Evolutionary conservation across 1,139 yeast genomes (phyloP), one percentile per base, ranked within the genome.

Genomic region (Nakaseomyces kungkrabaensis): DNA sequence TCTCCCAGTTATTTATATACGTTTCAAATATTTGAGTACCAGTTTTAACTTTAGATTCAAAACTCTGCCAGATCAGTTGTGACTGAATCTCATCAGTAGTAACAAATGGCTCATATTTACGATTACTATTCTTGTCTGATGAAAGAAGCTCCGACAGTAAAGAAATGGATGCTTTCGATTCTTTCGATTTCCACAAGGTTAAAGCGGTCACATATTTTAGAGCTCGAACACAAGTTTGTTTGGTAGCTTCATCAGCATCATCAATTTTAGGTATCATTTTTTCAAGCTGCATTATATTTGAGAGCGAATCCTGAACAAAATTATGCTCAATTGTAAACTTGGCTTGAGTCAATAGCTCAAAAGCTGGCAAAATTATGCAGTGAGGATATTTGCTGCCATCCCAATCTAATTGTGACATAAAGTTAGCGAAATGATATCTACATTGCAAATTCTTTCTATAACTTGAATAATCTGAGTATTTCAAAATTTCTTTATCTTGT

Each of bases 31-130:
- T 79, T 7, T 67, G 69, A 1, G 75, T 71, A 0, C 89, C 79
- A 26, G 81, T 72, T 52, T 82, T 94, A 51, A 81, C 83, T 46
- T 85, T 75, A 0, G 95, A 84, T 42, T 72, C 75, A 0, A 87
- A 74, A 51, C 80, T 70, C 96, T 96, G 88, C 46, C 76, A 72
- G 0, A 82, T 87, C 50, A 87, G 64, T n/a, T 65, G 68, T 0
- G 88, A 76, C 36, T 70, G 68, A 1, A 81, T 58, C 31, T 71
- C 58, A 3, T 69, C 63, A 8, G 13, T 10, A 11, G 34, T 36
- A 7, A 37, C 26, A 27, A 41, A 29, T 9, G 24, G 24, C 13
- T 25, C n/a, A 27, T 13, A 29, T n/a, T 13, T 17, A 17, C 22
- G 22, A 17, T 17, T 17, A 17, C 25, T 27, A n/a, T 41, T 29